These are phyloP conservation scores for Cylindrotheca fusiformis DNA, from an alignment of 108 stramenopile genomes.

Conservation along the genomic window DNA sequence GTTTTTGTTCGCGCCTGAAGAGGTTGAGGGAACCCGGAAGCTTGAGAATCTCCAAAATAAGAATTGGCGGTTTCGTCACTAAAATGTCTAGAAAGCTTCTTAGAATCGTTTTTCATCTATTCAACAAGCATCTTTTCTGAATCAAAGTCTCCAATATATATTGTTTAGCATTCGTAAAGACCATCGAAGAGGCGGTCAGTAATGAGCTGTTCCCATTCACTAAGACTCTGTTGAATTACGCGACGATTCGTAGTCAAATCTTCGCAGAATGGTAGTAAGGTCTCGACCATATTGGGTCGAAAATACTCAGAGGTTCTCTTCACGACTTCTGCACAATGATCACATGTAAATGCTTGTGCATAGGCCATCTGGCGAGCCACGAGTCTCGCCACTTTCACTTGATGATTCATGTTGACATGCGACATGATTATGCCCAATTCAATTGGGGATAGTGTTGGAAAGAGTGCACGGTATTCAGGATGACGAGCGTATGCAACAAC, in stretches of 20 bases:
- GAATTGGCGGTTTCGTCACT: too few relatives aligned
- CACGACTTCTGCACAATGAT: conserved; percentile 29
- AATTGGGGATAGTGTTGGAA: conserved; percentile 21
- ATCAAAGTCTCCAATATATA: background rate
- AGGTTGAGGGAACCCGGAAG: too few relatives aligned
- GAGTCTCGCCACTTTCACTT: conserved; percentile 33
- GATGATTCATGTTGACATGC: conserved; percentile 29
- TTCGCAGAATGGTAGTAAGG: conserved; percentile 33
- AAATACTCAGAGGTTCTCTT: conserved; percentile 30
- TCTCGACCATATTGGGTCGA: conserved; percentile 32
- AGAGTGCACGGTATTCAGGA: conserved; percentile 24
- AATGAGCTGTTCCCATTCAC: conserved; percentile 36
- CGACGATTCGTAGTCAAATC: conserved; percentile 23
- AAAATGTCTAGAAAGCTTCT: too few relatives aligned
- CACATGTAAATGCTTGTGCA: conserved; percentile 24
- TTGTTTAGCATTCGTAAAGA: conserved; percentile 1
- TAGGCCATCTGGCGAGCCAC: conserved; percentile 20
- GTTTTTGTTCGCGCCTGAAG: too few relatives aligned
- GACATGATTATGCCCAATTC: conserved; percentile 29
- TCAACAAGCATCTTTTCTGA: too few relatives aligned
- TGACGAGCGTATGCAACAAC: conserved; percentile 14
- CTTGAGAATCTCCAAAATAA: too few relatives aligned
- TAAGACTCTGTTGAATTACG: conserved; percentile 25
- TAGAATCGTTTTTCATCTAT: too few relatives aligned
- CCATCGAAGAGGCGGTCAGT: conserved; percentile 16